phyloP scores from a whole-genome alignment of 306 rosid genomes.

The Astragalus glycyphyllos region DNA sequence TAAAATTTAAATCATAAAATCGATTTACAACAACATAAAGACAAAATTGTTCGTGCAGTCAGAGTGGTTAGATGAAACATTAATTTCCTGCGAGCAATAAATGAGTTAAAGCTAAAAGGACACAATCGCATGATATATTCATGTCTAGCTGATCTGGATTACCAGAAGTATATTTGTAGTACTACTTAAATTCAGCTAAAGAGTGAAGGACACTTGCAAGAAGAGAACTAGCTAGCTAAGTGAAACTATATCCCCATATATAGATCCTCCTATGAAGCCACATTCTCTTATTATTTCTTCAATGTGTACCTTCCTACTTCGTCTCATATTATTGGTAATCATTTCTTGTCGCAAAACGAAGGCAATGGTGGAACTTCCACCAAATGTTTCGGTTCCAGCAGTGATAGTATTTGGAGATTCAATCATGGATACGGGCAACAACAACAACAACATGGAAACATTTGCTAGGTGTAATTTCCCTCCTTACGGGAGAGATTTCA shows the following conservation, averaged over 20 bases:
- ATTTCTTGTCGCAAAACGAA: constrained; percentile 6
- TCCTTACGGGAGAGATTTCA: constrained; percentile 50
- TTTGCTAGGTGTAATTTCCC: constrained; percentile 46
- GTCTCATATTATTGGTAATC: constrained; percentile 5
- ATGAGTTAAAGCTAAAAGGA: constrained; percentile 1
- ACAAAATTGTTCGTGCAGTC: constrained; percentile 30
- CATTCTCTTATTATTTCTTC: not conserved
- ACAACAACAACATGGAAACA: constrained; percentile 52
- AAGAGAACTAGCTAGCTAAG: not conserved
- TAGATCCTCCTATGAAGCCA: not conserved
- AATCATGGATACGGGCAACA: constrained; percentile 79
- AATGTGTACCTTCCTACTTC: not conserved
- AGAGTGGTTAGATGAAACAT: constrained; percentile 38
- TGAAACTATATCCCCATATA: not conserved
- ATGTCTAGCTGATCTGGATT: no score
- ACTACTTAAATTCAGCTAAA: not conserved
- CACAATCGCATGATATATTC: not conserved
- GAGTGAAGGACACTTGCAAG: not conserved
- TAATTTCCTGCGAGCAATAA: constrained; percentile 28
- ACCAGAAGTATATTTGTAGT: no score
- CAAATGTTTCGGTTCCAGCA: constrained; percentile 59
- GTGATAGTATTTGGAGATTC: constrained; percentile 78
- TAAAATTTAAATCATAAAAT: no score
- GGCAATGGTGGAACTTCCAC: constrained; percentile 49
- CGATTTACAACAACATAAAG: no score